Percentiles rank a stretch among this genome's conserved stretches.
phyloP scores from a whole-genome alignment of 495 filamentous ascomycete genomes.

The Penicillium atrosanguineum region DNA sequence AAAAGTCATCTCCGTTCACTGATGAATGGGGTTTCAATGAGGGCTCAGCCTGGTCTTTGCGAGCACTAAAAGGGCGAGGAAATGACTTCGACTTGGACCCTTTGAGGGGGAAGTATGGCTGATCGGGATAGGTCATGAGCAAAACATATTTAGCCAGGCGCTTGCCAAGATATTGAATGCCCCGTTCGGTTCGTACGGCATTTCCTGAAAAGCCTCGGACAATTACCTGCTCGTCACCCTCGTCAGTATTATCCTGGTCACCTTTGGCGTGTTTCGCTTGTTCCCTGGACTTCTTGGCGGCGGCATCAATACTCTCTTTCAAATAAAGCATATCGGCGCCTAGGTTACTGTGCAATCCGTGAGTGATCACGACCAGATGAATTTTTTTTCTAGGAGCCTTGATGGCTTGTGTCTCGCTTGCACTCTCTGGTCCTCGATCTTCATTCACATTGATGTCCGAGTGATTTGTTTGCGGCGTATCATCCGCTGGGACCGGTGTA shows the following conservation, averaged over 20 bases:
- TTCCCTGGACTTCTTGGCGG: constrained; percentile 64
- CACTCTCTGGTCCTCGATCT: not conserved
- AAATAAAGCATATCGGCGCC: constrained; percentile 95
- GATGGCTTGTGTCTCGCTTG: not conserved
- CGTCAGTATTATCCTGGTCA: constrained; percentile 12
- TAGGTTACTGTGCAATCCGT: constrained; percentile 96
- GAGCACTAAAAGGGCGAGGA: constrained; percentile 30
- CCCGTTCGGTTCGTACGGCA: constrained; percentile 83
- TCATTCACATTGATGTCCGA: not conserved
- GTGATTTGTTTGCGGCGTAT: constrained; percentile 16
- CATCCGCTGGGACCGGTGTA: constrained; percentile 40
- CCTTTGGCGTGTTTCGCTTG: constrained; percentile 46
- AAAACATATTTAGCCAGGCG: constrained; percentile 89
- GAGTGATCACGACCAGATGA: constrained; percentile 88
- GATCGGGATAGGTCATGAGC: constrained; percentile 86
- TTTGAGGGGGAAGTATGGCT: constrained; percentile 73
- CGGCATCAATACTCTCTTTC: constrained; percentile 93
- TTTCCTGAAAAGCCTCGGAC: constrained; percentile 92
- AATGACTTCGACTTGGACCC: constrained; percentile 47
- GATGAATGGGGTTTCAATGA: constrained; percentile 5
- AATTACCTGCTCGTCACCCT: constrained; percentile 78
- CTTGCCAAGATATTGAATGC: constrained; percentile 96
- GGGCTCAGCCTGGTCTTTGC: constrained; percentile 19
- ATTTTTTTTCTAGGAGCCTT: constrained; percentile 38
- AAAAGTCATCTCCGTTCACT: constrained; percentile 10